Base-by-base conservation (phyloP, 495 filamentous ascomycete species). In the Talaromyces thailandensis region DNA sequence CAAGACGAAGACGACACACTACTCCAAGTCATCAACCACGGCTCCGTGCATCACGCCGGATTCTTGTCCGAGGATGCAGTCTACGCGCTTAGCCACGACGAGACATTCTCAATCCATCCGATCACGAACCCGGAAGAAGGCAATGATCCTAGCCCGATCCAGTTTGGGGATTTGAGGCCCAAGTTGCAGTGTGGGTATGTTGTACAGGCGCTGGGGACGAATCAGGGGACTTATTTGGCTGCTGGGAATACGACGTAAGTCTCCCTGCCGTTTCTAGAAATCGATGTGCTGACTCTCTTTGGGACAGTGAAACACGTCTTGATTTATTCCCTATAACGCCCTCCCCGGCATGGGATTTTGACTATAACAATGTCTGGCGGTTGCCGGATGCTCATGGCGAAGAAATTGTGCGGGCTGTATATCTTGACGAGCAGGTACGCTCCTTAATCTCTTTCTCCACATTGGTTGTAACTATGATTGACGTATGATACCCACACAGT, bases 1-100 rank as follows among this genome's bases (percentile, higher is more conserved):
- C 69, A 82, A 25, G 91, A 93, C 67, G 91, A 95, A 69, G 92
- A 97, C 69, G 91, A 96, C 23, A 89, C 92, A 0, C 76, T 96
- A 6, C 75, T 88, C 37, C 89, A 92, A 69, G 88, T 94, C 12
- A 86, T 96, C 73, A 97, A 98, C 75, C 90, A 94, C 71, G 85
- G 79, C 64, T 93, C 92, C 2, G 84, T 98, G 37, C 91, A 96
- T 71, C 90, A 87, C 64, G 87, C 91, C 21, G 90, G 87, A 16
- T 97, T 96, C 71, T 75, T 96, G 5, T 82, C 78, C 61, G 75
- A 83, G 28, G 81, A 78, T 7, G 82, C 87, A 60, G 82, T 93
- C 64, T 93, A 82, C 68, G 89, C 86, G 16, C 72, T 93, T 3
- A 92, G 88, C 63, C 88, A 92, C 68, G 91, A 95, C 70, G 89